phyloP scores from a whole-genome alignment of 805 yeast species.

The Tetrapisispora fleetii region DNA sequence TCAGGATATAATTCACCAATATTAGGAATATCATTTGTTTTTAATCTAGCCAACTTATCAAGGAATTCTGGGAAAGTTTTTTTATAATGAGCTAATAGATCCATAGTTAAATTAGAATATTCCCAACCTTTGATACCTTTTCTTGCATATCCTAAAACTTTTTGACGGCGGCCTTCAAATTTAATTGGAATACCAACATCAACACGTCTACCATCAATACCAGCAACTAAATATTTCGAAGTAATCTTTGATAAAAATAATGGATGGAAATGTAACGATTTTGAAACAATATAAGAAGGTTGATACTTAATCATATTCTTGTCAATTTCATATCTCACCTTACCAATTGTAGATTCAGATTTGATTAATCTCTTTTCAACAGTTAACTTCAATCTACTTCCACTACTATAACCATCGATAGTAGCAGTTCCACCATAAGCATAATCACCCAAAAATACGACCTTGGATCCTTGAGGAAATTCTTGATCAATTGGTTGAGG shows the following conservation, averaged over 20 bases:
- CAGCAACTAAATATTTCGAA: slow-evolving; percentile 55
- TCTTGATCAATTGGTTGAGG: slow-evolving; percentile 75
- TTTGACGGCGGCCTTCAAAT: slow-evolving; percentile 66
- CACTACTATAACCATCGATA: slow-evolving; percentile 48
- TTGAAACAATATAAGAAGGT: slow-evolving; percentile 57
- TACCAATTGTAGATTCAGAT: slow-evolving; percentile 59
- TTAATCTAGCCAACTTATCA: slow-evolving; percentile 27
- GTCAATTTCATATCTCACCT: slow-evolving; percentile 49
- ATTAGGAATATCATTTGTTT: slow-evolving; percentile 19
- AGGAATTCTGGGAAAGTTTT: slow-evolving; percentile 55
- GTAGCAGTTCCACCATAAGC: slow-evolving; percentile 79
- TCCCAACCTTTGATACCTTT: slow-evolving; percentile 67
- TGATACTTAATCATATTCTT: slow-evolving; percentile 44
- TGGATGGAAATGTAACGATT: slow-evolving; percentile 45
- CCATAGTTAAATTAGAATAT: slow-evolving; percentile 64
- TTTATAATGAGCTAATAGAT: slow-evolving; percentile 52
- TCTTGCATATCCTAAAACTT: slow-evolving; percentile 81
- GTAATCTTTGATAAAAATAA: slow-evolving; percentile 69
- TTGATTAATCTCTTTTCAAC: slow-evolving; percentile 41
- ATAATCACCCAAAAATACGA: slow-evolving; percentile 72
- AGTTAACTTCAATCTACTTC: slow-evolving; percentile 38
- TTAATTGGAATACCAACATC: slow-evolving; percentile 81
- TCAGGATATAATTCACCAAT: slow-evolving; percentile 30
- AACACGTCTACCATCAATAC: slow-evolving; percentile 39
- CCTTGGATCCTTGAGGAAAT: slow-evolving; percentile 63